Evolutionary conservation across 805 yeast species (phyloP).

Genomic region (Candida nonsorbophila): DNA sequence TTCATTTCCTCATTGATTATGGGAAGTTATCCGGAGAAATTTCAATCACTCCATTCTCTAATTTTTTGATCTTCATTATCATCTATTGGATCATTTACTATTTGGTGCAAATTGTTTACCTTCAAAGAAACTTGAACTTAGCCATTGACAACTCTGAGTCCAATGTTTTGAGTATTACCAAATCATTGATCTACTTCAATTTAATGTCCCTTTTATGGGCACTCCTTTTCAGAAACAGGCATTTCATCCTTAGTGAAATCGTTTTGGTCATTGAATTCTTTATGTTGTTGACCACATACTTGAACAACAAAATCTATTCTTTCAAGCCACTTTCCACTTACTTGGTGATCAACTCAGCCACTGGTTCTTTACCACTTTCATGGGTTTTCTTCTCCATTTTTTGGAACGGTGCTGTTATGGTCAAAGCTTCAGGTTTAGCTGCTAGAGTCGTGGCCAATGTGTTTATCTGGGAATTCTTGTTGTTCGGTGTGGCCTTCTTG

Average conservation of each 20-base stretch:
- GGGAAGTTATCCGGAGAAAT: slow-evolving; percentile 45
- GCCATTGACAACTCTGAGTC: slow-evolving; percentile 9
- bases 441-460: slow-evolving; percentile 69
- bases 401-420: slow-evolving; percentile 82
- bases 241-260: slow-evolving; percentile 56
- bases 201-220: slow-evolving; percentile 59
- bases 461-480: slow-evolving; percentile 70
- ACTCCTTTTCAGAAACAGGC: slow-evolving; percentile 51
- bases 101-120: slow-evolving; percentile 48
- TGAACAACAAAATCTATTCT: slow-evolving; percentile 54
- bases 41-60: slow-evolving; percentile 68
- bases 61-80: slow-evolving; percentile 42
- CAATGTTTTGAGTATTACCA: slow-evolving; percentile 11
- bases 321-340: slow-evolving; percentile 48
- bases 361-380: slow-evolving; percentile 63
- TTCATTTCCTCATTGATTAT: slow-evolving; percentile 52
- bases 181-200: slow-evolving; percentile 61
- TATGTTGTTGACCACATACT: slow-evolving; percentile 51
- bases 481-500: slow-evolving; percentile 57
- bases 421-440: slow-evolving; percentile 54
- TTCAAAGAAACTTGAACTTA: slow-evolving; percentile 13
- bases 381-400: slow-evolving; percentile 72
- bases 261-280: slow-evolving; percentile 54
- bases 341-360: slow-evolving; percentile 59
- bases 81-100: slow-evolving; percentile 56